Percentiles rank a stretch among this genome's conserved stretches.
Conservation (phyloP, 2,329 filamentous ascomycete species). For the Ascochyta lentis region DNA sequence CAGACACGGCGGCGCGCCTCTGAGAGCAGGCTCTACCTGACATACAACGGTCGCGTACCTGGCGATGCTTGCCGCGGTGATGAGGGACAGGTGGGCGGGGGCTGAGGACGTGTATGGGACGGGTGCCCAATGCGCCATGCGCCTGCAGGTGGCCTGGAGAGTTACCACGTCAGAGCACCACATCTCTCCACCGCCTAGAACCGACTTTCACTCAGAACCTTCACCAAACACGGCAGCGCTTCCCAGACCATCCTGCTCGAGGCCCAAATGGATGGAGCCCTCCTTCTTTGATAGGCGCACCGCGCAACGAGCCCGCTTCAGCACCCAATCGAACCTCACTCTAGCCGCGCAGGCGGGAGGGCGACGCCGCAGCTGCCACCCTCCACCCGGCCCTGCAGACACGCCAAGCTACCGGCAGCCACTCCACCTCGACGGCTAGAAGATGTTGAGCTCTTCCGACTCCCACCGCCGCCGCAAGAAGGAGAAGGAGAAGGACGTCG, state of each 20-base stretch:
- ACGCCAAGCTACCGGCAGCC: conserved; percentile 23
- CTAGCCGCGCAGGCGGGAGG: conserved; percentile 39
- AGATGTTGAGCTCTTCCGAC: conserved; percentile 44
- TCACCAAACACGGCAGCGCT: conserved; percentile 7
- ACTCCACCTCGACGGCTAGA: conserved; percentile 24
- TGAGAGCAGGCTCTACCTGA: background rate
- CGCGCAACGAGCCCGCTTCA: conserved; percentile 27
- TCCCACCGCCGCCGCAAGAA: conserved; percentile 49
- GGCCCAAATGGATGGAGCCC: conserved; percentile 35
- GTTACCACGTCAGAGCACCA: conserved; percentile 29
- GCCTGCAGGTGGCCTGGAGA: background rate
- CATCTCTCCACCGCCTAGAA: conserved; percentile 8
- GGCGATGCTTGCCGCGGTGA: conserved; percentile 4
- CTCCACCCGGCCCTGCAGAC: conserved; percentile 20
- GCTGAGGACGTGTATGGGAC: background rate
- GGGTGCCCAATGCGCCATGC: background rate
- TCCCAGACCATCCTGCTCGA: conserved; percentile 16
- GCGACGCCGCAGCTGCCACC: conserved; percentile 15
- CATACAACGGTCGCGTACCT: background rate
- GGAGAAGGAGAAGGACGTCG: conserved; percentile 38
- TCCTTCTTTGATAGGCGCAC: conserved; percentile 43
- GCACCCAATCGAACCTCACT: conserved; percentile 38
- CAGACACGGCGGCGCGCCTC: no score
- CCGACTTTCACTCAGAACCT: conserved; percentile 6
- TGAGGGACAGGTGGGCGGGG: background rate